These are phyloP conservation scores for Lunularia cruciata DNA, from an alignment of 225 moss, liverwort and hornwort genomes.

Conservation along the genomic window DNA sequence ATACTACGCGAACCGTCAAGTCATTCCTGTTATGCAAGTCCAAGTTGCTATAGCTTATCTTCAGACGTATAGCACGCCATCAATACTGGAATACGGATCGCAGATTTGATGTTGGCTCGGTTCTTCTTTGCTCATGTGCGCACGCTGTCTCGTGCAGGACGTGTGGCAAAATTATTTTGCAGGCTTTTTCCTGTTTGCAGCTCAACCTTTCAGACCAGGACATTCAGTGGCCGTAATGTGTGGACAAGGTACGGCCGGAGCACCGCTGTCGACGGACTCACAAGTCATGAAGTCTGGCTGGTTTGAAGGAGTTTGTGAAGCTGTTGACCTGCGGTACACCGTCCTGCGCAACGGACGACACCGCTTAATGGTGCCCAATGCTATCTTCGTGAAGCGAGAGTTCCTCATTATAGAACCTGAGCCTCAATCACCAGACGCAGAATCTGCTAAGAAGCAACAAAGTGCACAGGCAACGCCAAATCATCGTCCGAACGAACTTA, in stretches of 20 bases:
- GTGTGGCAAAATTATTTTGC: slow-evolving; percentile 31
- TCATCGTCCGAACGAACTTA: background rate
- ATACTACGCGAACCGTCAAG: too few species aligned
- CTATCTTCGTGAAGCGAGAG: slow-evolving; percentile 20
- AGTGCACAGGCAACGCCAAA: slow-evolving; percentile 2
- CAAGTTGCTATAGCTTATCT: too few species aligned
- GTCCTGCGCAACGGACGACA: slow-evolving; percentile 24
- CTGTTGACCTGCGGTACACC: slow-evolving; percentile 28
- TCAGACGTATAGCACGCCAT: too few species aligned
- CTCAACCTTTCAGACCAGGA: slow-evolving; percentile 29
- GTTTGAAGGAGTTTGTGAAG: slow-evolving; percentile 30
- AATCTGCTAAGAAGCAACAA: slow-evolving; percentile 6
- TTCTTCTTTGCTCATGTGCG: too few species aligned
- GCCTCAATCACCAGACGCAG: background rate
- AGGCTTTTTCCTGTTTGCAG: slow-evolving; percentile 30
- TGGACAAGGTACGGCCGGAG: background rate
- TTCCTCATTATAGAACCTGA: slow-evolving; percentile 21
- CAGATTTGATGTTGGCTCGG: too few species aligned
- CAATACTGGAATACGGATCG: too few species aligned
- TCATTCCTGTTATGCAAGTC: too few species aligned
- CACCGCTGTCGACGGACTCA: background rate
- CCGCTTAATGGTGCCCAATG: slow-evolving; percentile 26
- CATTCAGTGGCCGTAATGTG: slow-evolving; percentile 22
- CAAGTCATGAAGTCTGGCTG: slow-evolving; percentile 6
- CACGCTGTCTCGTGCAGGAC: slow-evolving; percentile 11